Evolutionary conservation across 306 rosid species (phyloP), one percentile per base, ranked within the genome.

Genomic region (Gastrolobium villosum): DNA sequence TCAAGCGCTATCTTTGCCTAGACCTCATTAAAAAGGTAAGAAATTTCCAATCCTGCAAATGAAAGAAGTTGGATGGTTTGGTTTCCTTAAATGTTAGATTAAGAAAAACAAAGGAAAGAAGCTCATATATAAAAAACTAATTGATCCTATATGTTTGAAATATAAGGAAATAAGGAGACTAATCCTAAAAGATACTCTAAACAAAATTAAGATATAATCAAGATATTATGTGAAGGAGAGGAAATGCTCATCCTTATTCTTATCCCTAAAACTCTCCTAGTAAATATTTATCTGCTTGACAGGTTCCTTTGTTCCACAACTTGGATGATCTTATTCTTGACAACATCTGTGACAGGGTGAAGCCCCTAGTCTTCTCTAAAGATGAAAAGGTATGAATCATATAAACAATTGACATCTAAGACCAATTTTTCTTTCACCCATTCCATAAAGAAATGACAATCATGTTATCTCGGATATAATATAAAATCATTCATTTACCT

Each of bases 271-370:
- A 32, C 57, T 39, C 53, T 69, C 20, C 46, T 71, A 46, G 50
- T 2, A 62, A 36, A n/a, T 59, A 14, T 59, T 39, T 57, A 53
- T 55, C 14, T 82, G 61, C 64, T 74, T 59, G 53, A 35, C 62
- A 94, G 98, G 99, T 95, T 39, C 99, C 99, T 49, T 82, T 95
- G 48, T 93, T 95, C 72, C 92, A 95, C 76, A 93, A 91, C 89
- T 79, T 95, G 92, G 97, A 93, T 68, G 93, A 87, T 34, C 98
- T 95, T 73, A 93, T 95, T 84, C 98, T 91, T 54, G 99, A 95
- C 92, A 95, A 95, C 87, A 95, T 95, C 2, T 95, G 99, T 10
- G 99, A 95, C 11, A 80, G 97, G 73, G 97, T 95, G 73, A 89
- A 74, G 79, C 99, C 97, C 6, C 79, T 95, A 4, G 94, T 95